A percentile compares a stretch with the other conserved stretches of the same genome.
phyloP scores from a whole-genome alignment of 208 protist species.

The Crithidia bombi region DNA sequence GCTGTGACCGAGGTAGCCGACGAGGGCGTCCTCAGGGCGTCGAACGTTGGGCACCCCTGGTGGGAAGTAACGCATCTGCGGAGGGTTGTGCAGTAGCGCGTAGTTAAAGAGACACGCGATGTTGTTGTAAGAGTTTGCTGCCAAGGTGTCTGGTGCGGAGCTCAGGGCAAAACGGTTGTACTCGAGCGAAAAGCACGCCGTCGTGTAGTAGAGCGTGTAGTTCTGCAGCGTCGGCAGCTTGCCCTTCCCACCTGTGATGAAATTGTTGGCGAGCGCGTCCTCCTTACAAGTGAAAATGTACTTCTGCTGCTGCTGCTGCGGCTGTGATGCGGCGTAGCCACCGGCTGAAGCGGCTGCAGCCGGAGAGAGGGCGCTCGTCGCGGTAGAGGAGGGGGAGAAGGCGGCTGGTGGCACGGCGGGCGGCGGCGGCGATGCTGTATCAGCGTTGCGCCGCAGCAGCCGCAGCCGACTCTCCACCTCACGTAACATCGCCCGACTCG shows the following conservation, averaged over 20 bases:
- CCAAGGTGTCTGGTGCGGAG: slow-evolving; percentile 46
- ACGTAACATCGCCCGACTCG: slow-evolving; percentile 59
- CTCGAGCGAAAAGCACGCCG: slow-evolving; percentile 81
- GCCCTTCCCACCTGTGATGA: slow-evolving; percentile 11
- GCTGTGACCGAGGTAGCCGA: slow-evolving; percentile 43
- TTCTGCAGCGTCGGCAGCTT: slow-evolving; percentile 18
- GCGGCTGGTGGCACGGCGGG: slow-evolving; percentile 18
- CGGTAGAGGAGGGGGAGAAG: not conserved
- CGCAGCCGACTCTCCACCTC: slow-evolving; percentile 56
- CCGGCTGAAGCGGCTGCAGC: not conserved
- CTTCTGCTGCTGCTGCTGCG: slow-evolving; percentile 19
- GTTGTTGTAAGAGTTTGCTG: slow-evolving; percentile 90
- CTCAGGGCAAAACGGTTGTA: slow-evolving; percentile 76
- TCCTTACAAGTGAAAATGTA: slow-evolving; percentile 46
- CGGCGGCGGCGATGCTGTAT: slow-evolving; percentile 19
- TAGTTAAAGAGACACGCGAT: slow-evolving; percentile 87
- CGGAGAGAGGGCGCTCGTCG: not conserved
- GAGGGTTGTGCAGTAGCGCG: slow-evolving; percentile 61
- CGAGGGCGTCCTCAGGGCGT: slow-evolving; percentile 42
- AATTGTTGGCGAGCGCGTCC: slow-evolving; percentile 42
- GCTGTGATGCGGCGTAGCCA: not conserved
- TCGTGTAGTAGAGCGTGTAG: slow-evolving; percentile 45
- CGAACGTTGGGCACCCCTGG: slow-evolving; percentile 37
- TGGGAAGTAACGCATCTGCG: slow-evolving; percentile 52
- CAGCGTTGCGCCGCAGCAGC: slow-evolving; percentile 41